Evolutionary conservation across 176 grass and related monocot genomes (phyloP).

Genomic region (Saccharum spontaneum): DNA sequence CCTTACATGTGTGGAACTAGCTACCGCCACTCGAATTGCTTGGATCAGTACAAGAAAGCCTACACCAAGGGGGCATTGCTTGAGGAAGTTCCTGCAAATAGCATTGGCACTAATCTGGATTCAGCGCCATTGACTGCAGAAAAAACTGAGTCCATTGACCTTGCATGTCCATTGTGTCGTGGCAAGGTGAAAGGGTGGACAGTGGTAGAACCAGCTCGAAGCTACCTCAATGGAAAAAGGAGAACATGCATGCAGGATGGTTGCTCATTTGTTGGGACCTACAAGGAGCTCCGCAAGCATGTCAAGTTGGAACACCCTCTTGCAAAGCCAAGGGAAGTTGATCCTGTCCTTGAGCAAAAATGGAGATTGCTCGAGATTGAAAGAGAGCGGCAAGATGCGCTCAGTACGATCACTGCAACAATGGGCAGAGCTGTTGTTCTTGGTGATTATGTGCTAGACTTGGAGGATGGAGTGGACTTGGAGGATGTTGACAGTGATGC

Average conservation of each 20-base stretch:
- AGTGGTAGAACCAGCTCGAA: slow-evolving; percentile 80
- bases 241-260: slow-evolving; percentile 94
- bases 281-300: slow-evolving; percentile 92
- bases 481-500: slow-evolving; percentile 63
- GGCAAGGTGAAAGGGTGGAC: slow-evolving; percentile 98
- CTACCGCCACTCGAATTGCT: slow-evolving; percentile 85
- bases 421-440: slow-evolving; percentile 85
- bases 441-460: slow-evolving; percentile 79
- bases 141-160: slow-evolving; percentile 58
- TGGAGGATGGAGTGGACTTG: slow-evolving; percentile 49
- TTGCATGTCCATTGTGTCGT: slow-evolving; percentile 89
- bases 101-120: slow-evolving; percentile 25
- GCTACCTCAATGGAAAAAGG: slow-evolving; percentile 81
- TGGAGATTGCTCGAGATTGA: slow-evolving; percentile 89
- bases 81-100: slow-evolving; percentile 42
- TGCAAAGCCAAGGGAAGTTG: slow-evolving; percentile 75
- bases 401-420: slow-evolving; percentile 82
- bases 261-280: slow-evolving; percentile 81
- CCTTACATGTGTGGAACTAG: slow-evolving; percentile 99
- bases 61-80: slow-evolving; percentile 69
- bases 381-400: slow-evolving; percentile 83
- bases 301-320: slow-evolving; percentile 80
- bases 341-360: slow-evolving; percentile 79
- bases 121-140: slow-evolving; percentile 35
- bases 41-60: slow-evolving; percentile 95